These are phyloP conservation scores for Nemania diffusa DNA, from an alignment of 2,329 filamentous ascomycete species.

Conservation along the genomic window DNA sequence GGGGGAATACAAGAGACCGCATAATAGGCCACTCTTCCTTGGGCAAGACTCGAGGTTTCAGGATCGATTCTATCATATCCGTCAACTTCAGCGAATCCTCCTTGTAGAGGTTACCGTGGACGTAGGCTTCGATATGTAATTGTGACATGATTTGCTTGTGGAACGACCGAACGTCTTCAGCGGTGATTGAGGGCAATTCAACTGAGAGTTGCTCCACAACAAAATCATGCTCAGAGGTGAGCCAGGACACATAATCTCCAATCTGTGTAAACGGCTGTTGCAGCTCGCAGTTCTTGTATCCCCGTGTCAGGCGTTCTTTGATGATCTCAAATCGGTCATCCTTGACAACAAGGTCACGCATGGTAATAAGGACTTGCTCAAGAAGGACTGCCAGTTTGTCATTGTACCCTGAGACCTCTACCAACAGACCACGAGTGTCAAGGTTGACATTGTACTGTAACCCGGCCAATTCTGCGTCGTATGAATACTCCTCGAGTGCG, in stretches of 20 bases:
- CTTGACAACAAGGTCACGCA: constrained; percentile 84
- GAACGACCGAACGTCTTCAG: constrained; percentile 79
- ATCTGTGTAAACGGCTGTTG: constrained; percentile 92
- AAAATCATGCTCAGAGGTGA: constrained; percentile 80
- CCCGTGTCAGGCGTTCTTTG: constrained; percentile 82
- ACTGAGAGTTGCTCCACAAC: constrained; percentile 82
- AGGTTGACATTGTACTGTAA: constrained; percentile 82
- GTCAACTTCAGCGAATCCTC: constrained; percentile 90
- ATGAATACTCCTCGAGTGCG: constrained; percentile 90
- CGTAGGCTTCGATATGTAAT: constrained; percentile 86
- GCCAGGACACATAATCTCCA: constrained; percentile 81
- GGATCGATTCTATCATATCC: constrained; percentile 79
- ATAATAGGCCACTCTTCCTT: constrained; percentile 81
- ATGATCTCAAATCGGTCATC: constrained; percentile 91
- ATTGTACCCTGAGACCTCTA: constrained; percentile 90
- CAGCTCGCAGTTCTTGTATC: constrained; percentile 86
- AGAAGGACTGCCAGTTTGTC: constrained; percentile 93
- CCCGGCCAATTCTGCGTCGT: constrained; percentile 93
- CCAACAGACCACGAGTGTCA: constrained; percentile 76
- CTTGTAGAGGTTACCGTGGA: constrained; percentile 93
- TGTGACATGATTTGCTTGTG: constrained; percentile 83
- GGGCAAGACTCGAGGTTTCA: constrained; percentile 79
- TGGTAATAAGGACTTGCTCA: constrained; percentile 85
- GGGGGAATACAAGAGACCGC: constrained; percentile 79
- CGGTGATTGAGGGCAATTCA: constrained; percentile 79